Evolutionary conservation across 805 yeast species (phyloP).

Genomic region (Spathaspora arborariae): DNA sequence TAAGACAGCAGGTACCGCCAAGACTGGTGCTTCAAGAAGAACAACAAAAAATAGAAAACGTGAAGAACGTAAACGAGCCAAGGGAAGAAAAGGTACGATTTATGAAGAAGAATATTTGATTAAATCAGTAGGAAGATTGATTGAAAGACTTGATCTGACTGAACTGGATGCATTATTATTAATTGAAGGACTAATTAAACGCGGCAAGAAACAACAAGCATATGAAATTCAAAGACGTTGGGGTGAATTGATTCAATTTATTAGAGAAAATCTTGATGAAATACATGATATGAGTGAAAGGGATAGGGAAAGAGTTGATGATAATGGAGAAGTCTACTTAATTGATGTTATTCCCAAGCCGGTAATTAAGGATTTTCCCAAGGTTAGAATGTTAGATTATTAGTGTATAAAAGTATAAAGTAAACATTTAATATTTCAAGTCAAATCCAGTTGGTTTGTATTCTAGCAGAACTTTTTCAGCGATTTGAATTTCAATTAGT

Average conservation of each 20-base stretch:
- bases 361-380: slow-evolving; percentile 57
- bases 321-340: slow-evolving; percentile 77
- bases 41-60: slow-evolving; percentile 91
- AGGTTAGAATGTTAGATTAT: slow-evolving; percentile 54
- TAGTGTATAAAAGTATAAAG: slow-evolving; percentile 17
- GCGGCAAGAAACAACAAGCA: slow-evolving; percentile 75
- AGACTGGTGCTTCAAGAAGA: slow-evolving; percentile 90
- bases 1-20: slow-evolving; percentile 91
- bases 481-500: no score
- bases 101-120: slow-evolving; percentile 96
- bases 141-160: slow-evolving; percentile 76
- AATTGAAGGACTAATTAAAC: slow-evolving; percentile 71
- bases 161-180: slow-evolving; percentile 69
- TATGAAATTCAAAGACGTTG: slow-evolving; percentile 70
- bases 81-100: slow-evolving; percentile 96
- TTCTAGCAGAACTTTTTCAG: no score
- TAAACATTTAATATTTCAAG: neutral
- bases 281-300: slow-evolving; percentile 78
- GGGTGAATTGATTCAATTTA: slow-evolving; percentile 49
- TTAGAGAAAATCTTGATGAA: slow-evolving; percentile 64
- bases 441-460: no score
- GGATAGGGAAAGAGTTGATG: slow-evolving; percentile 87
- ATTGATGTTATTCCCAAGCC: slow-evolving; percentile 78
- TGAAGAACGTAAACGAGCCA: slow-evolving; percentile 92
- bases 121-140: slow-evolving; percentile 79